Percentiles rank a stretch among this genome's conserved stretches.
Conservation (phyloP, 768 basidiomycete species). For the Pleurotus salmoneostramineus region DNA sequence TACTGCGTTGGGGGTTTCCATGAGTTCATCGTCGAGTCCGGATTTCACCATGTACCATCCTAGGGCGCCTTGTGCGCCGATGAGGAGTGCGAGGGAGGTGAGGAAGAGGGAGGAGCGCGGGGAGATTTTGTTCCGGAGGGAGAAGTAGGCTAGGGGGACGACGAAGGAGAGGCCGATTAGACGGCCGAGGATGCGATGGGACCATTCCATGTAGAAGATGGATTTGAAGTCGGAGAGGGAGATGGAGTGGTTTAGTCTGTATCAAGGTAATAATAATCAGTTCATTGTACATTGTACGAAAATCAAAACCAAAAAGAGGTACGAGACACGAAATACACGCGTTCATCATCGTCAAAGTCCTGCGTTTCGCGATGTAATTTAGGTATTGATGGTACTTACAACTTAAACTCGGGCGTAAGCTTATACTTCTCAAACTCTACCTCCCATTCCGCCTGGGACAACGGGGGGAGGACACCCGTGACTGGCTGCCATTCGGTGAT, state of each 20-base stretch:
- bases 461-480: constrained; percentile 83
- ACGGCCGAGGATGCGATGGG: constrained; percentile 90
- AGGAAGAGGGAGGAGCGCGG: constrained; percentile 59
- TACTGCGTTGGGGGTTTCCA: constrained; percentile 78
- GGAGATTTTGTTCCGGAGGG: constrained; percentile 65
- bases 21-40: constrained; percentile 78
- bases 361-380: too few species aligned
- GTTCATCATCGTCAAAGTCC: too few species aligned
- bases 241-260: constrained; percentile 85
- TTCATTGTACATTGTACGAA: too few species aligned
- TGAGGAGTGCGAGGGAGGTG: constrained; percentile 68
- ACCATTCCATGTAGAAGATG: constrained; percentile 99
- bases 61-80: constrained; percentile 87
- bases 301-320: too few species aligned
- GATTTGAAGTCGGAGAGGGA: constrained; percentile 88
- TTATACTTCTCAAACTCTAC: constrained; percentile 93
- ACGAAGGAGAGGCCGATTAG: constrained; percentile 82
- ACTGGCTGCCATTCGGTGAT: constrained; percentile 98
- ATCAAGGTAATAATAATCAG: not conserved
- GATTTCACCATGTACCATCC: constrained; percentile 99
- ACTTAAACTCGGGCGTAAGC: constrained; percentile 89
- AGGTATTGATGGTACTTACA: constrained; percentile 53
- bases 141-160: constrained; percentile 80
- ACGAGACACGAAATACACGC: too few species aligned
- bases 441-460: constrained; percentile 74